Conservation (phyloP, 768 basidiomycete species). For the Pleurotus giganteus region DNA sequence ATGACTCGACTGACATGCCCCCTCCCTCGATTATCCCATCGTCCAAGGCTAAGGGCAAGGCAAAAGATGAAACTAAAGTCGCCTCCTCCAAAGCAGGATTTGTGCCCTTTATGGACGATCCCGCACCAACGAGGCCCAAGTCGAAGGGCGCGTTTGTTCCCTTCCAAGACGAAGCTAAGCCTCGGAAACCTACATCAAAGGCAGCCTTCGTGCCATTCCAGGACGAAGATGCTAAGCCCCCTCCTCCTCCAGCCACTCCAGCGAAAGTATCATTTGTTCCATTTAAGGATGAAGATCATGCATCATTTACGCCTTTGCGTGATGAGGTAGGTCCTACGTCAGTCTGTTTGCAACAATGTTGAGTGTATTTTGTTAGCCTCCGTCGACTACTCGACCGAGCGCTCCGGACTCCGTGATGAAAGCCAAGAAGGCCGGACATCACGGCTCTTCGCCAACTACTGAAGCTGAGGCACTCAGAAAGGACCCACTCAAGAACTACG, state of each 20-base stretch:
- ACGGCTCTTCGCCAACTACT: constrained; percentile 42
- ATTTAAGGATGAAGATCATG: constrained; percentile 34
- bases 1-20: constrained; percentile 30
- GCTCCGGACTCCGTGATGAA: constrained; percentile 67
- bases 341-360: constrained; percentile 2
- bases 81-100: constrained; percentile 25
- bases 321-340: constrained; percentile 54
- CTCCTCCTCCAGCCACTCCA: constrained; percentile 27
- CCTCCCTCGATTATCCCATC: constrained; percentile 34
- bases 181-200: constrained; percentile 24
- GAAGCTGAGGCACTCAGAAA: constrained; percentile 79
- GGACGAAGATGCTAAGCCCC: constrained; percentile 28
- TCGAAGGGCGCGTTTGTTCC: constrained; percentile 14
- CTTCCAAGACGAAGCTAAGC: constrained; percentile 16
- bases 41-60: constrained; percentile 21
- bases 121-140: constrained; percentile 8
- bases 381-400: constrained; percentile 28
- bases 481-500: constrained; percentile 80
- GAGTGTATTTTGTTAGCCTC: constrained; percentile 16
- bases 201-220: constrained; percentile 36
- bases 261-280: constrained; percentile 1
- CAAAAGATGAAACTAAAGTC: constrained; percentile 28
- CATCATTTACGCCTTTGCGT: constrained; percentile 67
- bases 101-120: constrained; percentile 18
- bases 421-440: constrained; percentile 47